phyloP scores from a whole-genome alignment of 352 stramenopile genomes.

The Thalassiosira exigua region DNA sequence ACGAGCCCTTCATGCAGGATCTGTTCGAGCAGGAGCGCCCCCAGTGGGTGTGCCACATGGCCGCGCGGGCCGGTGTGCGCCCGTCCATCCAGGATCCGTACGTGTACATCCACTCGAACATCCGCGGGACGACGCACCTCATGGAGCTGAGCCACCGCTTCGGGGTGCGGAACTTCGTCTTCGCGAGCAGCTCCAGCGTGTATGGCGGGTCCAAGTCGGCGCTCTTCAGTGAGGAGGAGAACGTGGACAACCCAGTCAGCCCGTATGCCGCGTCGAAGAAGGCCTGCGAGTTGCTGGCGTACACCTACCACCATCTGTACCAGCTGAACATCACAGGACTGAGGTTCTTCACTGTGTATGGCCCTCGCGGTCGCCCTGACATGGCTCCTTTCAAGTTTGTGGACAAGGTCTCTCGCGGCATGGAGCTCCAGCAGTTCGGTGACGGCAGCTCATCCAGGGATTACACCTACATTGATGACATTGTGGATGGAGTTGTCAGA shows the following conservation, averaged over 20 bases:
- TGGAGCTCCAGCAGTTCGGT: constrained; percentile 96
- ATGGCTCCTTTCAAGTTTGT: constrained; percentile 99
- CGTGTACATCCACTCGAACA: constrained; percentile 98
- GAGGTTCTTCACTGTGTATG: constrained; percentile 99
- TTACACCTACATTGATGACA: constrained; percentile 99
- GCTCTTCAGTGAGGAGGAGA: constrained; percentile 89
- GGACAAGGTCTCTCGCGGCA: constrained; percentile 90
- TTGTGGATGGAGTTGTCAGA: constrained; percentile 93
- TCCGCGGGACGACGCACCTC: constrained; percentile 92
- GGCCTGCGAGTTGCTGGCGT: constrained; percentile 94
- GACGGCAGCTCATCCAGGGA: constrained; percentile 93
- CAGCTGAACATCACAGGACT: constrained; percentile 93
- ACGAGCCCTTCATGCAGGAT: constrained; percentile 89
- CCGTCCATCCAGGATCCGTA: constrained; percentile 97
- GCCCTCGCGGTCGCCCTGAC: constrained; percentile 93
- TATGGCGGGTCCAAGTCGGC: constrained; percentile 93
- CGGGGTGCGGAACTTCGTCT: constrained; percentile 94
- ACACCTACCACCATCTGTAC: constrained; percentile 98
- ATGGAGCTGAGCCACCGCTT: constrained; percentile 92
- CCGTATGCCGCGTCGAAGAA: constrained; percentile 98
- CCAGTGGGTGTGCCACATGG: constrained; percentile 93
- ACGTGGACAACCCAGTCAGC: constrained; percentile 91
- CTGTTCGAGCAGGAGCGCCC: constrained; percentile 89
- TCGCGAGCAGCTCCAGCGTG: constrained; percentile 93
- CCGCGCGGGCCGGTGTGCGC: constrained; percentile 94